These are phyloP conservation scores for Fusarium sp. DNA, from an alignment of 2,329 filamentous ascomycete species.

Conservation along the genomic window DNA sequence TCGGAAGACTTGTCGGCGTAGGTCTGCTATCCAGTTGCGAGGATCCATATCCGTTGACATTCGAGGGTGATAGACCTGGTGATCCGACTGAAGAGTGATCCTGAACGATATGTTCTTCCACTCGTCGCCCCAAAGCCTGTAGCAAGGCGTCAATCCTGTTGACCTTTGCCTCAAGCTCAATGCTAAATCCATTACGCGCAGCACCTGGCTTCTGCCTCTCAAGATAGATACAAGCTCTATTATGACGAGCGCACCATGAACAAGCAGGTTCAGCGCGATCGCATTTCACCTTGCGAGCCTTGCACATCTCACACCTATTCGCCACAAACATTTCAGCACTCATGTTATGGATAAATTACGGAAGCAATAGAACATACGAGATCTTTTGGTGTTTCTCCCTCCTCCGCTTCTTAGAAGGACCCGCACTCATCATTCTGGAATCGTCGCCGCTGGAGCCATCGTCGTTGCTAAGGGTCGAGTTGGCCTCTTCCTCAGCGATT, in stretches of 20 bases:
- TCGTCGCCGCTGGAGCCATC: conserved; percentile 54
- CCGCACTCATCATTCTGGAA: conserved; percentile 29
- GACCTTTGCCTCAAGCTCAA: conserved; percentile 68
- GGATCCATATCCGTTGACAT: conserved; percentile 49
- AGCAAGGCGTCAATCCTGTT: conserved; percentile 62
- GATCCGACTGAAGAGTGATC: conserved; percentile 42
- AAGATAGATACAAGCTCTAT: conserved; percentile 74
- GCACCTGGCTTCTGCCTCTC: conserved; percentile 77
- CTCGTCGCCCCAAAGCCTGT: conserved; percentile 55
- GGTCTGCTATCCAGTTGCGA: conserved; percentile 45
- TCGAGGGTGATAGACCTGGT: conserved; percentile 46
- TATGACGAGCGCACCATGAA: conserved; percentile 77
- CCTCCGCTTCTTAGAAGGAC: conserved; percentile 52
- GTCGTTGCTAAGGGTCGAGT: conserved; percentile 51
- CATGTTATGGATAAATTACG: background rate
- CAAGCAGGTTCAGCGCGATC: conserved; percentile 70
- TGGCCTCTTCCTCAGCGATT: conserved; percentile 51
- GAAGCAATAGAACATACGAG: conserved; percentile 50
- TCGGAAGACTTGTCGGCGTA: conserved; percentile 36
- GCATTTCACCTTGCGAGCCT: conserved; percentile 59
- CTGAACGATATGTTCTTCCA: conserved; percentile 55
- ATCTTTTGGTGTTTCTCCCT: conserved; percentile 56
- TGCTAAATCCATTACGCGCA: conserved; percentile 69
- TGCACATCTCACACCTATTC: conserved; percentile 57
- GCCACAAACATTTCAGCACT: background rate